phyloP scores from a whole-genome alignment of 768 basidiomycete genomes.

The Infundibulicybe gibba region DNA sequence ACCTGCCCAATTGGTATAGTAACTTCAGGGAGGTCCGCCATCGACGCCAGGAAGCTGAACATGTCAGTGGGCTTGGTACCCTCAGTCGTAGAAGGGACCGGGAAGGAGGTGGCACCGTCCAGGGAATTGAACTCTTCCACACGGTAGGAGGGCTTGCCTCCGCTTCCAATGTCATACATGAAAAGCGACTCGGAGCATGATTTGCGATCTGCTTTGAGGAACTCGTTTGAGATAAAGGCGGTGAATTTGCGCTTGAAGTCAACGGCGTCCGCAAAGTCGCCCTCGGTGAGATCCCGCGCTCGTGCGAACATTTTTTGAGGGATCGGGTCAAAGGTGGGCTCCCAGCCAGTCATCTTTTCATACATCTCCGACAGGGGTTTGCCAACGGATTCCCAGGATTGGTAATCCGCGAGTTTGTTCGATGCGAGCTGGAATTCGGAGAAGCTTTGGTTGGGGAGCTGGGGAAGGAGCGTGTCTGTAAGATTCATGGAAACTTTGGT shows the following conservation, averaged over 20 bases:
- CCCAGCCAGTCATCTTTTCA: conserved; percentile 13
- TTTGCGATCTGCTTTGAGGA: conserved; percentile 23
- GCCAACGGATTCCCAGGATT: conserved; percentile 29
- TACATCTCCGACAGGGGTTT: conserved; percentile 24
- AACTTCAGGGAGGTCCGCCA: conserved; percentile 32
- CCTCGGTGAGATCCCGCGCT: conserved; percentile 16
- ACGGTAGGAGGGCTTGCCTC: conserved; percentile 31
- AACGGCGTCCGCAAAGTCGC: conserved; percentile 23
- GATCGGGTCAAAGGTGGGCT: conserved; percentile 27
- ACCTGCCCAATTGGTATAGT: conserved; percentile 34
- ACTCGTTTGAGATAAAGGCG: conserved; percentile 15
- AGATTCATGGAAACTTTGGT: conserved; percentile 21
- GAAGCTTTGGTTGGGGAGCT: conserved; percentile 25
- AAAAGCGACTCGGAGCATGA: conserved; percentile 32
- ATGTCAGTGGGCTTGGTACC: conserved; percentile 10
- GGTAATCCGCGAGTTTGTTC: conserved; percentile 31
- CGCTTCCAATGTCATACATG: conserved; percentile 31
- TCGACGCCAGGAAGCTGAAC: conserved; percentile 30
- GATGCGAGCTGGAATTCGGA: conserved; percentile 22
- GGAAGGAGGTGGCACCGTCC: conserved; percentile 22
- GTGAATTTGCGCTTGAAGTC: conserved; percentile 19
- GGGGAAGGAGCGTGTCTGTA: conserved; percentile 20
- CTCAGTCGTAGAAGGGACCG: conserved; percentile 13
- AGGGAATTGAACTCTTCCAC: conserved; percentile 27
- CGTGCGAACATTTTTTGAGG: conserved; percentile 25